These are phyloP conservation scores for Aspergillus incahuasiensis DNA, from an alignment of 495 filamentous ascomycete species.

Conservation along the genomic window DNA sequence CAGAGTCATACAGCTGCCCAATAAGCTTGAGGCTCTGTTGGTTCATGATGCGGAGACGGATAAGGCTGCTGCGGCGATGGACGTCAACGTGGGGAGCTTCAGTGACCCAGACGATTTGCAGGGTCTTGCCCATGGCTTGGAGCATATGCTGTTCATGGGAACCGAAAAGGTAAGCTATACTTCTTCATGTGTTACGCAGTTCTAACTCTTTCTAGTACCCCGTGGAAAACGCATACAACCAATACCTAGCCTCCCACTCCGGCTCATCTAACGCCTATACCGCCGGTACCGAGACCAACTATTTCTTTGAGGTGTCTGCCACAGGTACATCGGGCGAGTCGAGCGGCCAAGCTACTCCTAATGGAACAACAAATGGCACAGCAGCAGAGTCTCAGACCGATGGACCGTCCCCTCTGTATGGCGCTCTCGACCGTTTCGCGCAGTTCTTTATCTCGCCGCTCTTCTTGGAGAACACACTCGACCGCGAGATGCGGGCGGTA, in stretches of 20 bases:
- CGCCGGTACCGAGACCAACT: slow-evolving; percentile 89
- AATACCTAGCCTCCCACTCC: slow-evolving; percentile 83
- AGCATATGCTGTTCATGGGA: slow-evolving; percentile 96
- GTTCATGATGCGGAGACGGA: slow-evolving; percentile 95
- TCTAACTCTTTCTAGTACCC: slow-evolving; percentile 58
- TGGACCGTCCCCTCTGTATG: slow-evolving; percentile 67
- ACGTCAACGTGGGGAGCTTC: slow-evolving; percentile 95
- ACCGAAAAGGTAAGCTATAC: slow-evolving; percentile 72
- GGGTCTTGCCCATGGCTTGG: slow-evolving; percentile 89
- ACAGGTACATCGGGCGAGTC: slow-evolving; percentile 39
- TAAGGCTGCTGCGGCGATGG: slow-evolving; percentile 91
- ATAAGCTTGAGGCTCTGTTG: slow-evolving; percentile 87
- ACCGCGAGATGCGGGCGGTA: slow-evolving; percentile 87
- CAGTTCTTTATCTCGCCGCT: slow-evolving; percentile 95
- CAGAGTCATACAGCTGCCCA: slow-evolving; percentile 77
- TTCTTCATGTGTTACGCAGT: neutral
- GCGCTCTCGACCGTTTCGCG: slow-evolving; percentile 90
- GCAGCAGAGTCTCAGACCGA: neutral
- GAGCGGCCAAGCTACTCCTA: slow-evolving; percentile 33
- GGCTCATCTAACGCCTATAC: slow-evolving; percentile 96
- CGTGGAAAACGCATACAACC: slow-evolving; percentile 91
- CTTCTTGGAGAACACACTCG: slow-evolving; percentile 83
- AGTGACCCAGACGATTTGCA: slow-evolving; percentile 87
- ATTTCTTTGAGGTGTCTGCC: slow-evolving; percentile 92
- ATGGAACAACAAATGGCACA: slow-evolving; percentile 42